Conservation (phyloP, 1,284 basidiomycete genomes). For the Coniophora puteana region DNA sequence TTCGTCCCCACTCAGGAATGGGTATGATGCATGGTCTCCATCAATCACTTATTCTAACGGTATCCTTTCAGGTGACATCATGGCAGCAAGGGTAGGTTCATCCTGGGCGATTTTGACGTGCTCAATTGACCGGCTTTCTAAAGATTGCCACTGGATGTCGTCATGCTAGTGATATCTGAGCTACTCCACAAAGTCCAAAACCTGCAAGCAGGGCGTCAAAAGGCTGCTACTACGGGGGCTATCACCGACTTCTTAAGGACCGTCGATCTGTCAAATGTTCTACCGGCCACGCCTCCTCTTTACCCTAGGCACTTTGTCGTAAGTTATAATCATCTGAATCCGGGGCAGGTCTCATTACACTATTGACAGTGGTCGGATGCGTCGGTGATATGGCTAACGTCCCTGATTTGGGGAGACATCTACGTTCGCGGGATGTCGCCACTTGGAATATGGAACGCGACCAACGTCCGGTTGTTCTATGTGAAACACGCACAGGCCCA, state of each 20-base stretch:
- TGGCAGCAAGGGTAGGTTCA: slow-evolving; percentile 78
- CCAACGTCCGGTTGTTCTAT: slow-evolving; percentile 82
- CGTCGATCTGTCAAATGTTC: slow-evolving; percentile 59
- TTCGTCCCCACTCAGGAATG: slow-evolving; percentile 95
- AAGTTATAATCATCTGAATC: slow-evolving; percentile 20
- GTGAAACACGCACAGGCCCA: slow-evolving; percentile 79
- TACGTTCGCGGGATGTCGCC: slow-evolving; percentile 86
- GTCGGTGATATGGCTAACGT: slow-evolving; percentile 86
- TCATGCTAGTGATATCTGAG: slow-evolving; percentile 83
- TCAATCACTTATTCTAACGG: slow-evolving; percentile 4
- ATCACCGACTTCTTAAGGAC: slow-evolving; percentile 69
- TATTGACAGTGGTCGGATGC: slow-evolving; percentile 85
- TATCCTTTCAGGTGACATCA: slow-evolving; percentile 57
- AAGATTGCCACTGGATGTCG: slow-evolving; percentile 81
- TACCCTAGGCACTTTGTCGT: slow-evolving; percentile 74
- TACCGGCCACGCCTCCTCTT: slow-evolving; percentile 67
- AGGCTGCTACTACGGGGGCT: slow-evolving; percentile 57
- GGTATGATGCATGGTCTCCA: slow-evolving; percentile 48
- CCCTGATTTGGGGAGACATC: slow-evolving; percentile 89
- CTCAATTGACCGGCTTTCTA: slow-evolving; percentile 9
- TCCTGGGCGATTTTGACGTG: slow-evolving; percentile 5
- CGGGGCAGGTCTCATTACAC: slow-evolving; percentile 7
- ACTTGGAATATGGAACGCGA: slow-evolving; percentile 84
- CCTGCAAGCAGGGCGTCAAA: slow-evolving; percentile 63
- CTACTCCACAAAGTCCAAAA: slow-evolving; percentile 84